Percentiles rank a stretch among this genome's conserved stretches.
phyloP scores from a whole-genome alignment of 1,139 yeast genomes.

The Geotrichum bryndzae region DNA sequence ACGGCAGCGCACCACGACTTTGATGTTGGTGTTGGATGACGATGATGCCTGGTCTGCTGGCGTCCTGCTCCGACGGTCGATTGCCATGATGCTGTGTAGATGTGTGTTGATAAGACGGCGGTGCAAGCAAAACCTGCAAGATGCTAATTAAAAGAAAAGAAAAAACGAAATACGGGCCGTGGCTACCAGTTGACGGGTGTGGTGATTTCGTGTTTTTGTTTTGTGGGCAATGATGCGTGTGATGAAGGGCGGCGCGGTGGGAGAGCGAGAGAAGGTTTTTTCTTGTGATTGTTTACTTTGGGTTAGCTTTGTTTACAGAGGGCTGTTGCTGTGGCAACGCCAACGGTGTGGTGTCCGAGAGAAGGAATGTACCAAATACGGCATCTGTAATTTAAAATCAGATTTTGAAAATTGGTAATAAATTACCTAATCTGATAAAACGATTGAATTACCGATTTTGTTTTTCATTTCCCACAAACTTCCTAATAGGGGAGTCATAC shows the following conservation, averaged over 20 bases:
- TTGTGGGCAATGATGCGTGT: not conserved
- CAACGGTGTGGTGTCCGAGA: not conserved
- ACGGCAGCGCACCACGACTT: slow-evolving; percentile 85
- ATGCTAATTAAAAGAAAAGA: not conserved
- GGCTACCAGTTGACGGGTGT: not conserved
- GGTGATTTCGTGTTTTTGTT: not conserved
- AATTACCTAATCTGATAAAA: too few relatives aligned
- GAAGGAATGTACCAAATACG: not conserved
- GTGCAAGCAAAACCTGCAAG: not conserved
- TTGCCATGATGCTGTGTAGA: not conserved
- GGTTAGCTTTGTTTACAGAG: not conserved
- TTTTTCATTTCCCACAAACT: not conserved
- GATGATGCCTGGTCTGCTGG: not conserved
- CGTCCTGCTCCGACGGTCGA: not conserved
- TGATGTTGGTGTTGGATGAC: slow-evolving; percentile 44
- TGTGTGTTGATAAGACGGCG: not conserved
- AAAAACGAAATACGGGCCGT: not conserved
- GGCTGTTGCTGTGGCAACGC: not conserved
- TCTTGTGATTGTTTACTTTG: not conserved
- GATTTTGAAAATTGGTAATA: too few relatives aligned
- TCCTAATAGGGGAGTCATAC: not conserved
- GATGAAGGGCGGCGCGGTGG: not conserved
- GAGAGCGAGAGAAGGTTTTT: not conserved
- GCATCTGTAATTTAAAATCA: not conserved
- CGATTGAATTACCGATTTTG: too few relatives aligned